Evolutionary conservation across 306 rosid species (phyloP), one percentile per base, ranked within the genome.

Genomic region (Quillaja saponaria): DNA sequence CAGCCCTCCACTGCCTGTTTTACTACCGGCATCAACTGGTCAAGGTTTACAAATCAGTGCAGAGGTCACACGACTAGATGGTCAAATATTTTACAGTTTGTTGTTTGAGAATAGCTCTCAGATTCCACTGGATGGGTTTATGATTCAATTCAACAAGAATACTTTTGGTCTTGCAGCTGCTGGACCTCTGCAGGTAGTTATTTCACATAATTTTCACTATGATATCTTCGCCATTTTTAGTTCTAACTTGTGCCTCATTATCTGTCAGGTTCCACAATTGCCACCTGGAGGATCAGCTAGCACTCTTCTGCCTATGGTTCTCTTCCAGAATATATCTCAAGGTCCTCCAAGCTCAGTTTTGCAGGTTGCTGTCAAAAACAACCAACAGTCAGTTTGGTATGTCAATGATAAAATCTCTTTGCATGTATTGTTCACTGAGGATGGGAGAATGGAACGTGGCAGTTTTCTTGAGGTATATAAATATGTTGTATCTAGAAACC

Each of bases 11-110:
- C 68, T 87, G 89, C 95, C 97, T 60, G 55, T 92, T 62, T 20
- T 92, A 66, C 80, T 89, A 42, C 90, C 86, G 51, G 86, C 87
- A 55, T 84, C 91, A 61, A 70, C 95, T 48, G 96, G 95, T 69
- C 95, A 89, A 74, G 99, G 97, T 65, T 82, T 92, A 66, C 99
- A 92, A 86, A 80, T 92, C 82, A 92, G 97, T 81, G 99, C 95
- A 66, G 91, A 89, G 80, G 66, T 92, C 71, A 81, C 82, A 39
- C 72, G 80, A 39, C 68, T 74, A 64, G 97, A 89, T 64, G 95
- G 90, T 57, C 96, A 92, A 87, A 44, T 89, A 55, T 92, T 85
- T 74, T 92, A 92, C 79, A 85, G 81, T 73, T 16, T 87, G 78
- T 73, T 81, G 80, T 89, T 89, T 18, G 97, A 92, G 75, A 92